Percentiles rank a stretch among this genome's conserved stretches.
Evolutionary conservation across 148 eudicot genomes (phyloP).

Genomic region (Nepenthes mirabilis): DNA sequence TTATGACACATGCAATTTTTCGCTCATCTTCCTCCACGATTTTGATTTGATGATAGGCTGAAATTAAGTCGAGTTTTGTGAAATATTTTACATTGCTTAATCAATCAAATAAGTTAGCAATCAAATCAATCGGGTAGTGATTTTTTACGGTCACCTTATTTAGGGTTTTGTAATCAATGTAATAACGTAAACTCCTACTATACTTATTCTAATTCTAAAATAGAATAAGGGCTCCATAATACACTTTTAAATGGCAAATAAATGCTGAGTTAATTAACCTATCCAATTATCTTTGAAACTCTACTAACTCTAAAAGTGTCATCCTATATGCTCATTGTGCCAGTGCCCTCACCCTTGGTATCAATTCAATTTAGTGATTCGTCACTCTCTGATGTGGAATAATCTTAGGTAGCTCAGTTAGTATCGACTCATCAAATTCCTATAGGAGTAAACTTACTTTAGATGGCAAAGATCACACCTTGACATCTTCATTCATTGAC

Average conservation of each 20-base stretch:
- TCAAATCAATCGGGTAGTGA: background rate
- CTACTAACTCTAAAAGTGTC: background rate
- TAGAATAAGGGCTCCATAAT: background rate
- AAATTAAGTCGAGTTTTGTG: background rate
- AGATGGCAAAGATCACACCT: too few species aligned
- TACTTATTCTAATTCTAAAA: background rate
- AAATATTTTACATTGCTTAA: background rate
- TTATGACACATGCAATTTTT: background rate
- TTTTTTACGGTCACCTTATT: background rate
- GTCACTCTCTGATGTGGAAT: background rate
- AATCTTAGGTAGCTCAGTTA: too few species aligned
- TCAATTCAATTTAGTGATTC: background rate
- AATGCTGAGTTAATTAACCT: background rate
- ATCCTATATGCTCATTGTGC: background rate
- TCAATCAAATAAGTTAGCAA: background rate
- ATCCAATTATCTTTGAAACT: background rate
- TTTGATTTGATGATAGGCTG: background rate
- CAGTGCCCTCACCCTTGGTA: background rate
- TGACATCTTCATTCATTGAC: too few species aligned
- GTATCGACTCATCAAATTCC: background rate
- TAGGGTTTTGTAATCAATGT: background rate
- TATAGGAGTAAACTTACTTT: too few species aligned
- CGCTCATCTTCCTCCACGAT: background rate
- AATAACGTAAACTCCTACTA: background rate
- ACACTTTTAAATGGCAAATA: background rate